Base-by-base conservation (phyloP, 2,329 filamentous ascomycete genomes). In the Cordyceps cateniannulata region DNA sequence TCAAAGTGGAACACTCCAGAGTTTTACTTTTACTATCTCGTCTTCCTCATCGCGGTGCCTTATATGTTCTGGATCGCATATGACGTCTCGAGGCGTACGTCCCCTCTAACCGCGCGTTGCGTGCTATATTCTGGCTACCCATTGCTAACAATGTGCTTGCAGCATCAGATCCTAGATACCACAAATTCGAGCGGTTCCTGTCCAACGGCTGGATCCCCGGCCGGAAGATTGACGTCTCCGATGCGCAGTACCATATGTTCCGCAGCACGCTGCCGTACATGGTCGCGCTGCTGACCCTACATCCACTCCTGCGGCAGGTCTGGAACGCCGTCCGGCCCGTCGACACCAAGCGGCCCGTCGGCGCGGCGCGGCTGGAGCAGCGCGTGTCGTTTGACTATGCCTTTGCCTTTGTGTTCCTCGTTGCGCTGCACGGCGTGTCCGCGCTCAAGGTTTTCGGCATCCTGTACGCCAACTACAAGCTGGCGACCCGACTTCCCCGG, bases 31-130 rank as follows among this genome's bases (percentile, higher is more conserved):
- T 98, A 99, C 77, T 89, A 87, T 66, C 52, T 88, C 22, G 75
- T 90, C 65, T 84, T 97, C 67, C 63, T 81, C 32, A 70, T 84
- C 6, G 80, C 79, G 60, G 80, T 98, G 27, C 91, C 91, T 9
- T 82, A 86, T 68, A 99, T 99, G 93, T 91, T 96, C 75, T 96
- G 91, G 79, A 81, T 88, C n/a, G 87, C 89, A 10, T 90, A 92
- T 66, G 85, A 90, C 75, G 91, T 96, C 50, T 99, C 95, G 25
- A 84, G 87, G 75, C 83, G 93, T 93, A 75, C 62, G 81, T 78
- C 3, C 27, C 35, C 14, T 14, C 4, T 16, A 42, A 12, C 14
- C 3, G 5, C 10, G 32, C 14, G 38, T 42, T 1, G 22, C 40
- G 38, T n/a, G 24, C 25, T 6, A 7, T 1, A 3, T 10, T 12